These are phyloP conservation scores for Microbotryum lychnidis-dioicae DNA, from an alignment of 1,284 basidiomycete genomes.

Conservation along the genomic window DNA sequence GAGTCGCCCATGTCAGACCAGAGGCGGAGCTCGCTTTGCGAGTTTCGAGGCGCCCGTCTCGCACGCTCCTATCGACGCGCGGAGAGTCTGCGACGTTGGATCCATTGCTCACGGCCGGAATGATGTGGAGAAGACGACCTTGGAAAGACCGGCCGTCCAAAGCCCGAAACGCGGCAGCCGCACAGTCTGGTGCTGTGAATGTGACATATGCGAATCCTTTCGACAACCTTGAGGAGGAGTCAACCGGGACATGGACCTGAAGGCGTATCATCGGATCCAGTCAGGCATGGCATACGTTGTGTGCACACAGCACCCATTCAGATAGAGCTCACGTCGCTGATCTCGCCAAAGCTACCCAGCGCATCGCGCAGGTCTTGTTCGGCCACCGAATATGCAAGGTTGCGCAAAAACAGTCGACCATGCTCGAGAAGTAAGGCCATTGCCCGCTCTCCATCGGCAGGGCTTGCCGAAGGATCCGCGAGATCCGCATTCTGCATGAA, in stretches of 20 bases:
- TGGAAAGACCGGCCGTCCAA: slow-evolving; percentile 85
- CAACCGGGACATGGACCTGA: slow-evolving; percentile 76
- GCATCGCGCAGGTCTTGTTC: slow-evolving; percentile 61
- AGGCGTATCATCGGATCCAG: slow-evolving; percentile 49
- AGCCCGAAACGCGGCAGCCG: slow-evolving; percentile 64
- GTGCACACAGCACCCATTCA: neutral
- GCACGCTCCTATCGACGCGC: slow-evolving; percentile 45
- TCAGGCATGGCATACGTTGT: slow-evolving; percentile 36
- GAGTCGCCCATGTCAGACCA: slow-evolving; percentile 82
- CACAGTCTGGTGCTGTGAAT: slow-evolving; percentile 58
- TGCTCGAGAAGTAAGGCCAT: slow-evolving; percentile 53
- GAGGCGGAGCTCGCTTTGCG: slow-evolving; percentile 64
- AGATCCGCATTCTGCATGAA: too few species aligned
- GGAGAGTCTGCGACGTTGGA: slow-evolving; percentile 29
- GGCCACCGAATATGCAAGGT: slow-evolving; percentile 75
- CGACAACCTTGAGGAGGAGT: slow-evolving; percentile 56
- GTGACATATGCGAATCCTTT: slow-evolving; percentile 80
- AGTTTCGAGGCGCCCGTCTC: slow-evolving; percentile 49
- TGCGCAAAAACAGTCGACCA: slow-evolving; percentile 79
- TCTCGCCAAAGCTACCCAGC: slow-evolving; percentile 61
- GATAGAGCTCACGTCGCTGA: slow-evolving; percentile 45
- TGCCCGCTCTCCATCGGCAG: too few species aligned
- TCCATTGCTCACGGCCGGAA: slow-evolving; percentile 61
- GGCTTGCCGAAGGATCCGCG: too few species aligned
- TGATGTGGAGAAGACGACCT: slow-evolving; percentile 81